These are phyloP conservation scores for Mycosphaerella arachidis DNA, from an alignment of 2,329 filamentous ascomycete species.

Conservation along the genomic window DNA sequence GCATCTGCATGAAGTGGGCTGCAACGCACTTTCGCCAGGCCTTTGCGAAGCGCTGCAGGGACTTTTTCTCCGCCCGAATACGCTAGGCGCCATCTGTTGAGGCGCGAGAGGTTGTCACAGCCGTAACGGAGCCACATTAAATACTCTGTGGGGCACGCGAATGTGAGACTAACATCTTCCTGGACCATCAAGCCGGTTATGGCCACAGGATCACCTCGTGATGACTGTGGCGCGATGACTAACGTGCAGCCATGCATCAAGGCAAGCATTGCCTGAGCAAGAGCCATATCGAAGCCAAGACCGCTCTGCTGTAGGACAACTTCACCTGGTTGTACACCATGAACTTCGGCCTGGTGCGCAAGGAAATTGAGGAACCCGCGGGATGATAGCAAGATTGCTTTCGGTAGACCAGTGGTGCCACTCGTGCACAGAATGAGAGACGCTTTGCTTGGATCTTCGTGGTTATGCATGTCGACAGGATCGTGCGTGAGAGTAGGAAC, in stretches of 20 bases:
- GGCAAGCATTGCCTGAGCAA: constrained; percentile 37
- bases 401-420: constrained; percentile 17
- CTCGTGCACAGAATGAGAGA: constrained; percentile 17
- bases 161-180: constrained; percentile 37
- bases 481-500: neutral
- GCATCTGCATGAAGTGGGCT: constrained; percentile 6
- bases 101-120: constrained; percentile 4
- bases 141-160: constrained; percentile 43
- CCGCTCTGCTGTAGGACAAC: constrained; percentile 38
- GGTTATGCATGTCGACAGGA: neutral
- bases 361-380: constrained; percentile 13
- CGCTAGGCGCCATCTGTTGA: constrained; percentile 30
- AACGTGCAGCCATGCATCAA: constrained; percentile 38
- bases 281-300: constrained; percentile 41
- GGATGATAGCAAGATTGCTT: constrained; percentile 15
- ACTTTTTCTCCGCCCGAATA: constrained; percentile 33
- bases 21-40: constrained; percentile 1
- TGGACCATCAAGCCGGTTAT: constrained; percentile 37
- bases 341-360: constrained; percentile 6
- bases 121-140: constrained; percentile 20
- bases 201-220: constrained; percentile 34
- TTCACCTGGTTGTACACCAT: constrained; percentile 18
- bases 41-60: constrained; percentile 9
- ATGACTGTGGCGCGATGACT: constrained; percentile 31
- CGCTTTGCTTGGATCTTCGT: constrained; percentile 10